Evolutionary conservation across 1,284 basidiomycete genomes (phyloP).

Genomic region (Meira miltonrushii): DNA sequence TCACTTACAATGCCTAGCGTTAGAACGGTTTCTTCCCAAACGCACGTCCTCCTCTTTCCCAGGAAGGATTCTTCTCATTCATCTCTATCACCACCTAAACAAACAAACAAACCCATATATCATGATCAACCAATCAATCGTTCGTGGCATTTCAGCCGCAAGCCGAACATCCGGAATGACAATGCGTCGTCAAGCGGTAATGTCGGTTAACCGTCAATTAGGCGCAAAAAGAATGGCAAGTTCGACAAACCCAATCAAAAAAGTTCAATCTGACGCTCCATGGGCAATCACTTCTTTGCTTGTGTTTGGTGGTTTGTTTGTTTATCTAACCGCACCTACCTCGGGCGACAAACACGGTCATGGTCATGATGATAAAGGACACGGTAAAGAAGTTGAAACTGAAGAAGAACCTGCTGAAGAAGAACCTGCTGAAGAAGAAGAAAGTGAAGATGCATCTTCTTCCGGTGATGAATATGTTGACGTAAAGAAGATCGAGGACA

Average conservation of each 20-base stretch:
- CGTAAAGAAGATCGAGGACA: constrained; percentile 4
- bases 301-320: constrained; percentile 13
- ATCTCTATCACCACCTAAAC: too few species aligned
- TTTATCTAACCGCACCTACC: constrained; percentile 14
- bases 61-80: too few species aligned
- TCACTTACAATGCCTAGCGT: too few species aligned
- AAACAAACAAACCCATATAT: too few species aligned
- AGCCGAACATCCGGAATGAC: too few species aligned
- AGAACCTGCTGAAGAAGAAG: neutral
- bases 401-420: constrained; percentile 1
- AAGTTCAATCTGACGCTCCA: constrained; percentile 10
- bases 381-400: constrained; percentile 3
- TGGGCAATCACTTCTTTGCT: constrained; percentile 13
- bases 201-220: too few species aligned
- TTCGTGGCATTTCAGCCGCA: too few species aligned
- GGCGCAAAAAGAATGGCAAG: neutral
- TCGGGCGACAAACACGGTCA: constrained; percentile 11
- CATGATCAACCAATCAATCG: too few species aligned
- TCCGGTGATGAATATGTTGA: neutral
- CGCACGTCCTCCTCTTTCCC: too few species aligned
- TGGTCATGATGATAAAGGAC: constrained; percentile 5
- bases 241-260: neutral
- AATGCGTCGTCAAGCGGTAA: too few species aligned
- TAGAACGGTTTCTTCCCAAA: too few species aligned
- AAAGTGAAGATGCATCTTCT: neutral